Evolutionary conservation across 208 protist species (phyloP).

Genomic region (Zelonia costaricensis): DNA sequence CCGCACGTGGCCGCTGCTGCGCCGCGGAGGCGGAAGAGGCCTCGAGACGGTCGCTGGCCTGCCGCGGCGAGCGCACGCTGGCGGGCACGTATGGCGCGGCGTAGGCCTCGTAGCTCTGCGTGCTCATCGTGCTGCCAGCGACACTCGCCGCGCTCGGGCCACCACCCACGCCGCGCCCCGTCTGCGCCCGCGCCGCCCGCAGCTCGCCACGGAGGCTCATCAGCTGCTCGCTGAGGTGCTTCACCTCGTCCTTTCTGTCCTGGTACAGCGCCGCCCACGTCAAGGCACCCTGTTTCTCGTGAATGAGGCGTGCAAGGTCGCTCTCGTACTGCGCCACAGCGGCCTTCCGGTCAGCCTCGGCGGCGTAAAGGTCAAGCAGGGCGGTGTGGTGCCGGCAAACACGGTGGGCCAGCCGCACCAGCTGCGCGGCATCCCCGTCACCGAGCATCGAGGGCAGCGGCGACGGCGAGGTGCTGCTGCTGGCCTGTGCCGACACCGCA

Average conservation of each 20-base stretch:
- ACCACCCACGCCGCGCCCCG: not conserved
- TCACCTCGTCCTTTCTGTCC: constrained; percentile 45
- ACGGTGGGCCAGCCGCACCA: constrained; percentile 9
- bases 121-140: constrained; percentile 14
- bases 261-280: constrained; percentile 42
- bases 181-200: constrained; percentile 5
- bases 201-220: constrained; percentile 27
- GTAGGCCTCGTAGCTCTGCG: constrained; percentile 49
- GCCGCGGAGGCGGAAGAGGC: not conserved
- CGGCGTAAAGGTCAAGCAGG: constrained; percentile 11
- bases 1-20: not conserved
- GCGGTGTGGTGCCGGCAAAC: constrained; percentile 1
- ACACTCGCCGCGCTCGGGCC: not conserved
- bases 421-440: constrained; percentile 10
- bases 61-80: not conserved
- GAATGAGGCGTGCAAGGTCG: constrained; percentile 31
- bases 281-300: constrained; percentile 25
- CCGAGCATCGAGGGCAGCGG: not conserved
- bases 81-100: constrained; percentile 55
- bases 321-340: constrained; percentile 37
- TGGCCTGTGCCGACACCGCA: no score
- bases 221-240: constrained; percentile 42
- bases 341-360: constrained; percentile 4
- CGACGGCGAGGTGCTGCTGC: not conserved
- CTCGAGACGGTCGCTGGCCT: not conserved